Percentiles rank a stretch among this genome's conserved stretches.
phyloP scores from a whole-genome alignment of 345 rosid species.

The Eucalyptus camaldulensis region DNA sequence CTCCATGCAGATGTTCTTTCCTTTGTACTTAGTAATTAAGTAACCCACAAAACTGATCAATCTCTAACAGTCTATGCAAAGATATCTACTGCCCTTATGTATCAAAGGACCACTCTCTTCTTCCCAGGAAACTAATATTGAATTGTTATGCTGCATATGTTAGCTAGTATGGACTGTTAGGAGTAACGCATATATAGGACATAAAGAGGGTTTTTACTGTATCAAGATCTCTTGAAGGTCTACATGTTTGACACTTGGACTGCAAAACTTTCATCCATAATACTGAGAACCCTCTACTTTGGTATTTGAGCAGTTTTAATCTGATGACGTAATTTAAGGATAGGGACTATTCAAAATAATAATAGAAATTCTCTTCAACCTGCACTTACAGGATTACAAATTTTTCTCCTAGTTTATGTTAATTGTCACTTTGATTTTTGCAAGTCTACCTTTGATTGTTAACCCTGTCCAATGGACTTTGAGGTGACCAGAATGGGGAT shows the following conservation, averaged over 20 bases:
- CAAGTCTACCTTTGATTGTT: background rate
- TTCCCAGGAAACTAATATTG: background rate
- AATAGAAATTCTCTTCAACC: background rate
- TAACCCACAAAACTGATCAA: background rate
- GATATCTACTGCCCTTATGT: background rate
- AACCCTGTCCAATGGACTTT: background rate
- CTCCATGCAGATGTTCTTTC: background rate
- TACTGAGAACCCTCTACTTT: background rate
- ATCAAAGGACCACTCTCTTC: background rate
- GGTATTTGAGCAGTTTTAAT: background rate
- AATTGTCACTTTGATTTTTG: background rate
- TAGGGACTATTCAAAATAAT: background rate
- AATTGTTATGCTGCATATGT: background rate
- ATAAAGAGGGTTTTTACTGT: background rate
- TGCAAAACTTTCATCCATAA: background rate
- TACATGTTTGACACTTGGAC: background rate
- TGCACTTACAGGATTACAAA: background rate
- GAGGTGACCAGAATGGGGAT: background rate
- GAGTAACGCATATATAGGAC: background rate
- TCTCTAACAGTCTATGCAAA: background rate
- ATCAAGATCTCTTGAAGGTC: background rate
- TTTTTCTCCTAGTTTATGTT: background rate
- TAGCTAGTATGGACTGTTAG: background rate
- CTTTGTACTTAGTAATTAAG: background rate
- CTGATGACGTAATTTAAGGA: background rate